These are phyloP conservation scores for Metroxylon sagu DNA, from an alignment of 176 grass and related monocot species.

Conservation along the genomic window DNA sequence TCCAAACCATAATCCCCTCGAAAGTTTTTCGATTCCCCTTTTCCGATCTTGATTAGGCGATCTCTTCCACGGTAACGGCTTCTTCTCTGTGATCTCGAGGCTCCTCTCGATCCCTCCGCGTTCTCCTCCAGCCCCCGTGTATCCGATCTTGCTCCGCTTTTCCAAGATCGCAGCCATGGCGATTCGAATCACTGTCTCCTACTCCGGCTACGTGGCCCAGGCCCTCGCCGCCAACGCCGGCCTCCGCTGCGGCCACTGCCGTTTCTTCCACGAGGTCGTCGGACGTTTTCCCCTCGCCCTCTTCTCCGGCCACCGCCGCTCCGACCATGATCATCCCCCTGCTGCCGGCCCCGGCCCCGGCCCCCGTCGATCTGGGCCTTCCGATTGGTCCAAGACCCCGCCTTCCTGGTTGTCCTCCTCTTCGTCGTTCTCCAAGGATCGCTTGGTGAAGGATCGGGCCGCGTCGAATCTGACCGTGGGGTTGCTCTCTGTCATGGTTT, in stretches of 20 bases:
- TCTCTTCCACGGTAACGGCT: slow-evolving; percentile 6
- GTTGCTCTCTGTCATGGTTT: slow-evolving; percentile 40
- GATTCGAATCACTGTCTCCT: slow-evolving; percentile 80
- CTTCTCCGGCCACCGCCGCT: slow-evolving; percentile 30
- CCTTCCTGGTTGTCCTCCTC: slow-evolving; percentile 9
- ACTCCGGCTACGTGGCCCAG: slow-evolving; percentile 80
- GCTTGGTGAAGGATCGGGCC: slow-evolving; percentile 12
- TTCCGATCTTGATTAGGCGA: slow-evolving; percentile 12
- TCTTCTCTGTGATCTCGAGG: slow-evolving; percentile 10
- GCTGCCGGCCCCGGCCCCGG: slow-evolving; percentile 23
- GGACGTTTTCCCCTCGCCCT: slow-evolving; percentile 36
- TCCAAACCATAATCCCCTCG: background rate
- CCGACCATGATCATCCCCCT: slow-evolving; percentile 17
- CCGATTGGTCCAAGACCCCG: background rate
- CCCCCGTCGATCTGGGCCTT: slow-evolving; percentile 10
- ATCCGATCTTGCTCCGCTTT: slow-evolving; percentile 30
- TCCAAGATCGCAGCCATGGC: slow-evolving; percentile 55
- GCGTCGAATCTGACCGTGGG: slow-evolving; percentile 29
- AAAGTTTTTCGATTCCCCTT: slow-evolving; percentile 18
- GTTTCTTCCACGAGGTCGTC: slow-evolving; percentile 37
- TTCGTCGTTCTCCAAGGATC: slow-evolving; percentile 11
- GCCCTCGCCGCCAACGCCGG: slow-evolving; percentile 51
- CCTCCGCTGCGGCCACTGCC: slow-evolving; percentile 40
- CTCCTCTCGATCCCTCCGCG: slow-evolving; percentile 1
- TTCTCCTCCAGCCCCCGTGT: slow-evolving; percentile 11